phyloP scores from a whole-genome alignment of 768 basidiomycete species.

The Boletus rufocinnamomeus region DNA sequence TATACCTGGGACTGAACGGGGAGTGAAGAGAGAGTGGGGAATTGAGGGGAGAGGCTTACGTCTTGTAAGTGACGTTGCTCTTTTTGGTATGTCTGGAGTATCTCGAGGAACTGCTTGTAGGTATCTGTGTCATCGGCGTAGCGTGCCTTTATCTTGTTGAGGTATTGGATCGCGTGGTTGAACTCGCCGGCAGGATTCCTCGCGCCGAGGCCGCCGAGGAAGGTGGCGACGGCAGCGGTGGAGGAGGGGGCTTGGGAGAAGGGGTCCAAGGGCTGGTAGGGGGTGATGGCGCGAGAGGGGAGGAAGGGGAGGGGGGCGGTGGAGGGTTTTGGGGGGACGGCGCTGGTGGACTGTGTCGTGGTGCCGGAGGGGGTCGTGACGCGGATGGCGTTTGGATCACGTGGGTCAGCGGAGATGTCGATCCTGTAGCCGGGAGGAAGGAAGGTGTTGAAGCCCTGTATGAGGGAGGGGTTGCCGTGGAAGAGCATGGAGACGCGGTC shows the following conservation, averaged over 20 bases:
- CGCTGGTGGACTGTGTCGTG: slow-evolving; percentile 62
- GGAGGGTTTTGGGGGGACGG: slow-evolving; percentile 32
- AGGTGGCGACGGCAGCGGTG: slow-evolving; percentile 62
- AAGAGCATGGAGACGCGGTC: slow-evolving; percentile 92
- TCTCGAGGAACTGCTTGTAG: slow-evolving; percentile 88
- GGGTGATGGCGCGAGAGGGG: slow-evolving; percentile 56
- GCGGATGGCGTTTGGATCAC: slow-evolving; percentile 71
- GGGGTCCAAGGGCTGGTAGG: slow-evolving; percentile 39
- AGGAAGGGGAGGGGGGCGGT: slow-evolving; percentile 19
- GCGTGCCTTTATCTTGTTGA: slow-evolving; percentile 97
- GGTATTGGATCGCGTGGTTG: slow-evolving; percentile 93
- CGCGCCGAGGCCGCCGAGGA: slow-evolving; percentile 60
- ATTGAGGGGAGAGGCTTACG: slow-evolving; percentile 44
- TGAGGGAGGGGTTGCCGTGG: slow-evolving; percentile 84
- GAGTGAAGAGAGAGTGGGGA: background rate
- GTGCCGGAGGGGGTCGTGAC: slow-evolving; percentile 81
- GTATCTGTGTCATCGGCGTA: slow-evolving; percentile 89
- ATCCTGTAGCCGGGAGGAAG: slow-evolving; percentile 93
- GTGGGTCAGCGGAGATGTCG: slow-evolving; percentile 73
- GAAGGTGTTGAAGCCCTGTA: slow-evolving; percentile 98
- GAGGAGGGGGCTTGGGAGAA: slow-evolving; percentile 52
- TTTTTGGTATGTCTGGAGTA: slow-evolving; percentile 85
- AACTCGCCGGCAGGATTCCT: slow-evolving; percentile 67
- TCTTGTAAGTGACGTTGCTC: slow-evolving; percentile 74
- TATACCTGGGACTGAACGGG: slow-evolving; percentile 66